Evolutionary conservation across 208 protist species (phyloP).

Genomic region (Wallacemonas collosoma): DNA sequence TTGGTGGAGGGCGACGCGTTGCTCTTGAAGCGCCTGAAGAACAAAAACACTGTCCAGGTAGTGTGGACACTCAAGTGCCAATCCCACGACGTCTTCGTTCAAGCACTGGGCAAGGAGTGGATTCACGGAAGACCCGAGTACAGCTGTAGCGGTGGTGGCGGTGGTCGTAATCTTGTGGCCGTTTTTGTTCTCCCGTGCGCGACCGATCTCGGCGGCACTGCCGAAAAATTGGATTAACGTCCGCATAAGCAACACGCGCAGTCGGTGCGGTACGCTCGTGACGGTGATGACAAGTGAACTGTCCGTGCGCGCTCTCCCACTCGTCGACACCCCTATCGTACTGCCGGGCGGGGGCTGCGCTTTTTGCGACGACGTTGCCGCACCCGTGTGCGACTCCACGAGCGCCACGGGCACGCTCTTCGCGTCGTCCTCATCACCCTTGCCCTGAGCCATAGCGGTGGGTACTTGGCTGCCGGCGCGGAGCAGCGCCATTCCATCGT

Average conservation of each 20-base stretch:
- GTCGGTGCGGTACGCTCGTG: slow-evolving; percentile 20
- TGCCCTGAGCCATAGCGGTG: neutral
- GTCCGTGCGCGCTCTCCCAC: neutral
- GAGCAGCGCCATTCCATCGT: slow-evolving; percentile 1
- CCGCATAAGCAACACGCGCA: slow-evolving; percentile 41
- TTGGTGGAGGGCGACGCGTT: neutral
- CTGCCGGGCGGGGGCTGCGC: no score
- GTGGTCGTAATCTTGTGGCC: slow-evolving; percentile 1
- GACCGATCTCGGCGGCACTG: neutral
- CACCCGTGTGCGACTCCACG: neutral
- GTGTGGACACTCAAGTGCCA: slow-evolving; percentile 24
- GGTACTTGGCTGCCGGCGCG: neutral
- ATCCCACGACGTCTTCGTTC: slow-evolving; percentile 39
- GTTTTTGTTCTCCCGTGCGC: neutral
- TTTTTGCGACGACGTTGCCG: neutral
- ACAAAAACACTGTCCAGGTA: slow-evolving; percentile 15
- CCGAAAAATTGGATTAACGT: slow-evolving; percentile 36
- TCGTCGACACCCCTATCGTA: neutral
- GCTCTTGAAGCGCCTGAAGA: slow-evolving; percentile 9
- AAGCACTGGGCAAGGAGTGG: slow-evolving; percentile 41
- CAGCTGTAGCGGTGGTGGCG: slow-evolving; percentile 8
- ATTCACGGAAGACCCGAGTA: slow-evolving; percentile 14
- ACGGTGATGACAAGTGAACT: slow-evolving; percentile 1
- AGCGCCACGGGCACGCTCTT: slow-evolving; percentile 2
- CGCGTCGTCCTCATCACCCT: neutral